Evolutionary conservation across 2,329 filamentous ascomycete species (phyloP).

Genomic region (Aureobasidium sp.): DNA sequence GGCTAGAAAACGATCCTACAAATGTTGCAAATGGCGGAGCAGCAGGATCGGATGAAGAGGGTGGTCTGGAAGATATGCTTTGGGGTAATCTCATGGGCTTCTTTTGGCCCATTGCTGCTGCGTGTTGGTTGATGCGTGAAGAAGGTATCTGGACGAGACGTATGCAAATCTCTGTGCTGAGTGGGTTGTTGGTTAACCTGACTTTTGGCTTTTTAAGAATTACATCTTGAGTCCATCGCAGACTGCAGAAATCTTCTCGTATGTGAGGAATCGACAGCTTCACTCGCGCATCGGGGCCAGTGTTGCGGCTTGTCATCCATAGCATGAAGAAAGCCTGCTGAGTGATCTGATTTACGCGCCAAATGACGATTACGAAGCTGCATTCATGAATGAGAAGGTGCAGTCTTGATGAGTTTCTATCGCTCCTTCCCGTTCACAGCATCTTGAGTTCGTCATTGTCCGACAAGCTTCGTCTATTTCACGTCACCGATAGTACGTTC

Average conservation of each 20-base stretch:
- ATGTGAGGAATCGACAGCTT: no score
- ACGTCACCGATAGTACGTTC: no score
- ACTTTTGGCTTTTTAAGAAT: conserved; percentile 76
- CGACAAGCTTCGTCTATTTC: not conserved
- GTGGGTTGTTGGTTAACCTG: conserved; percentile 84
- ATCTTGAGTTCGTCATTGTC: not conserved
- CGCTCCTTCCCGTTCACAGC: not conserved
- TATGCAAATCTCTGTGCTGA: conserved; percentile 87
- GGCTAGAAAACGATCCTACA: conserved; percentile 76
- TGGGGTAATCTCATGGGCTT: conserved; percentile 93
- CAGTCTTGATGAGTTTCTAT: not conserved
- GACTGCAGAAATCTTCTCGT: no score
- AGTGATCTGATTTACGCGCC: no score
- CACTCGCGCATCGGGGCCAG: not conserved
- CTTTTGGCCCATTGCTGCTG: conserved; percentile 90
- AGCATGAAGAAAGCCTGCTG: no score
- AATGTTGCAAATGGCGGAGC: conserved; percentile 39
- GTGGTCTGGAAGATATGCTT: conserved; percentile 84
- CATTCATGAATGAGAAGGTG: not conserved
- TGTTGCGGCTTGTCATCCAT: no score
- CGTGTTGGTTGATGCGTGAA: conserved; percentile 87
- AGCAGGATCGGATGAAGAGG: conserved; percentile 59
- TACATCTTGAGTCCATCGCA: conserved; percentile 32
- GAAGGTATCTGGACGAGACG: conserved; percentile 88
- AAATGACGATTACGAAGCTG: not conserved